Evolutionary conservation across 2,329 filamentous ascomycete species (phyloP).

Genomic region (Cytospora paraplurivora): DNA sequence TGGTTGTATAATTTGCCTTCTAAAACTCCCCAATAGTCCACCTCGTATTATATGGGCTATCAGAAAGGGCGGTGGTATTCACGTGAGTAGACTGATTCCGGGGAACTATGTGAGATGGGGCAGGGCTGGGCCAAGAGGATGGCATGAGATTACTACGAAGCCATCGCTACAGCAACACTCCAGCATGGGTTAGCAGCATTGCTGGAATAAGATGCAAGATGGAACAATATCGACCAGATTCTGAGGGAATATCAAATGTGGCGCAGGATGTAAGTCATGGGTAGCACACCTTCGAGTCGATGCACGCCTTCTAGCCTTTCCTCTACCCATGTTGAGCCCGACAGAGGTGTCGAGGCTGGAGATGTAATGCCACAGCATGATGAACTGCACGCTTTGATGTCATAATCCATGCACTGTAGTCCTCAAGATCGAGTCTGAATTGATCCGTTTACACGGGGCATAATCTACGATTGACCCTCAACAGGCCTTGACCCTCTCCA

Average conservation of each 20-base stretch:
- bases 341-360: not conserved
- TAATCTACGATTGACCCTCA: not conserved
- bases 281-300: not conserved
- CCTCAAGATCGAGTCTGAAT: not conserved
- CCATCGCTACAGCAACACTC: too few species aligned
- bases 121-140: too few species aligned
- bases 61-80: too few species aligned
- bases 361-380: not conserved
- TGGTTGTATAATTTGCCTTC: too few species aligned
- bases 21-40: too few species aligned
- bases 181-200: too few species aligned
- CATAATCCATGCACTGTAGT: not conserved
- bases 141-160: too few species aligned
- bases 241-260: not conserved
- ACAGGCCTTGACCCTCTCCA: not conserved
- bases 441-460: not conserved
- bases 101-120: too few species aligned
- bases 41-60: too few species aligned
- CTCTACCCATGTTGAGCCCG: not conserved
- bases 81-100: too few species aligned
- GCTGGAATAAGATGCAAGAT: too few species aligned
- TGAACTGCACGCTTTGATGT: not conserved
- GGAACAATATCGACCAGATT: too few species aligned
- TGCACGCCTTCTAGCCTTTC: not conserved
- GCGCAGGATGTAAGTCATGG: not conserved